Evolutionary conservation across 495 filamentous ascomycete genomes (phyloP).

Genomic region (Xylaria cubensis): DNA sequence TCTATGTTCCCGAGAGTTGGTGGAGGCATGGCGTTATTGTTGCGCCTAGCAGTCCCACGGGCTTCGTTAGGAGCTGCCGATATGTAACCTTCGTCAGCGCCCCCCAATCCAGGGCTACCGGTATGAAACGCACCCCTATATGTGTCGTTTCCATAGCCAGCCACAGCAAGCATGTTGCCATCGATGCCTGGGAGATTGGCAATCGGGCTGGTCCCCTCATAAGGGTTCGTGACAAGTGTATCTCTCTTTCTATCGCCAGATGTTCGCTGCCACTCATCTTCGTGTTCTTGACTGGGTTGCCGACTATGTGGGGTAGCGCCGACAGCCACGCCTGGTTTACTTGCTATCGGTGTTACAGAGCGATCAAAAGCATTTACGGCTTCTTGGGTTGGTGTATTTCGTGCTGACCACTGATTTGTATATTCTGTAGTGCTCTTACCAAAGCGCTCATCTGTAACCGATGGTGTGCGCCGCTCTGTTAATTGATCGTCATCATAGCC

Average conservation of each 20-base stretch:
- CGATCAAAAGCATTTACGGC: slow-evolving; percentile 47
- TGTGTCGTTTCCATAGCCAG: slow-evolving; percentile 43
- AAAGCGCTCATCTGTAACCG: slow-evolving; percentile 46
- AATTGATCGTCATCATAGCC: slow-evolving; percentile 64
- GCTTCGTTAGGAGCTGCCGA: slow-evolving; percentile 79
- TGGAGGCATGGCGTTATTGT: slow-evolving; percentile 64
- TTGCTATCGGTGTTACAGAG: slow-evolving; percentile 43
- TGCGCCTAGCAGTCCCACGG: slow-evolving; percentile 63
- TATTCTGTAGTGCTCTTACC: slow-evolving; percentile 39
- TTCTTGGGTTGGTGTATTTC: slow-evolving; percentile 49
- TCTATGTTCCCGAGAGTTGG: slow-evolving; percentile 59
- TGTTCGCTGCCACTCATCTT: slow-evolving; percentile 62
- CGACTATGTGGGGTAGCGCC: slow-evolving; percentile 53
- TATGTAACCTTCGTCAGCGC: slow-evolving; percentile 85
- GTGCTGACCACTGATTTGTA: slow-evolving; percentile 47
- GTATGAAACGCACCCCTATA: slow-evolving; percentile 53
- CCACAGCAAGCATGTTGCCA: slow-evolving; percentile 50
- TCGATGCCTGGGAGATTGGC: slow-evolving; percentile 58
- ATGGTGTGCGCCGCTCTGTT: slow-evolving; percentile 38
- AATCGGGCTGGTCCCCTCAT: slow-evolving; percentile 61
- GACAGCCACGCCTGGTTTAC: slow-evolving; percentile 28
- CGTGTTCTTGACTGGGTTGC: slow-evolving; percentile 56
- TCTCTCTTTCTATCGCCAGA: slow-evolving; percentile 62
- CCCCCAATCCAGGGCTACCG: slow-evolving; percentile 58
- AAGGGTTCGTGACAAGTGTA: slow-evolving; percentile 63